Evolutionary conservation across 345 rosid genomes (phyloP).

Genomic region (Noccaea bulbosa): DNA sequence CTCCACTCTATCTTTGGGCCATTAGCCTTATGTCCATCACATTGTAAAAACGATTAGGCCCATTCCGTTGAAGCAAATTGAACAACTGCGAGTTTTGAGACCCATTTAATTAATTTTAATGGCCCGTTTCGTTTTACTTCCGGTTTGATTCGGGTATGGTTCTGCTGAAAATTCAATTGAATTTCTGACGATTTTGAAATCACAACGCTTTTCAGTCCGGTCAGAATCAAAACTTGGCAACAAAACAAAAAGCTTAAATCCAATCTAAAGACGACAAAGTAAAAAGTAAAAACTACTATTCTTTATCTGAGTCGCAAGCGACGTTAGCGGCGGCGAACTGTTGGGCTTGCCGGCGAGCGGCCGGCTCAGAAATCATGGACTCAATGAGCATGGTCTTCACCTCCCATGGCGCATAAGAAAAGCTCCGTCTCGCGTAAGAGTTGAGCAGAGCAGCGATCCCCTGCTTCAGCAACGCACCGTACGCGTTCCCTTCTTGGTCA

Average conservation of each 20-base stretch:
- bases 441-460: conserved; percentile 80
- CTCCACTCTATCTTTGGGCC: not conserved
- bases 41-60: not conserved
- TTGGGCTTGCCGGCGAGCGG: conserved; percentile 61
- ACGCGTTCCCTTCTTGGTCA: conserved; percentile 56
- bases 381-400: conserved; percentile 79
- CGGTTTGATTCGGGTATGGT: not conserved
- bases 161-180: not conserved
- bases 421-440: conserved; percentile 69
- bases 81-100: too few relatives aligned
- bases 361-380: conserved; percentile 64
- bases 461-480: conserved; percentile 63
- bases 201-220: not conserved
- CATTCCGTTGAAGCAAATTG: not conserved
- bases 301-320: conserved; percentile 53
- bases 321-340: conserved; percentile 63
- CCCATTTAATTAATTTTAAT: too few relatives aligned
- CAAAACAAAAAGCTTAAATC: conserved; percentile 19
- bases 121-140: not conserved
- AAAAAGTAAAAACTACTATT: not conserved
- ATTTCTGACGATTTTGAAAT: not conserved
- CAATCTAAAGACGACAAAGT: conserved; percentile 27
- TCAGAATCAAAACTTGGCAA: conserved; percentile 9
- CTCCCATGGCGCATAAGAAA: conserved; percentile 70
- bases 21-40: not conserved